Conservation (phyloP, 352 stramenopile genomes). For the Phytophthora sp. region DNA sequence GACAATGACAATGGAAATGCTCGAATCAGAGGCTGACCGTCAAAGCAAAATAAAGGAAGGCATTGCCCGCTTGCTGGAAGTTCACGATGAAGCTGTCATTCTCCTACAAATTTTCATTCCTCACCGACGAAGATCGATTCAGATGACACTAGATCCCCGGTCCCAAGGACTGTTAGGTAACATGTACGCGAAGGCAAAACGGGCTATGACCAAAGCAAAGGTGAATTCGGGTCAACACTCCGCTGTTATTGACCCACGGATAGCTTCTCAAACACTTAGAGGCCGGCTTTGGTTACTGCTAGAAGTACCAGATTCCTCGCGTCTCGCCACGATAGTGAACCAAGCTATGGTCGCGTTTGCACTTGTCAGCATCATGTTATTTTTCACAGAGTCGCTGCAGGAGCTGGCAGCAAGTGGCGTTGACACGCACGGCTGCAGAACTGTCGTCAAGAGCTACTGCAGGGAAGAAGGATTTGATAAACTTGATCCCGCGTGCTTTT, state of each 20-base stretch:
- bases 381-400: conserved; percentile 73
- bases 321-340: conserved; percentile 53
- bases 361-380: conserved; percentile 70
- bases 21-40: conserved; percentile 41
- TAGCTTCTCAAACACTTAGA: conserved; percentile 37
- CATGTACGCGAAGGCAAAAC: conserved; percentile 54
- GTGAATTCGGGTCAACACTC: conserved; percentile 26
- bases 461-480: conserved; percentile 29
- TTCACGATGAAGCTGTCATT: conserved; percentile 44
- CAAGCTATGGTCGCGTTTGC: conserved; percentile 58
- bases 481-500: conserved; percentile 60
- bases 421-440: conserved; percentile 46
- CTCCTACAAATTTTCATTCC: conserved; percentile 62
- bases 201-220: conserved; percentile 39
- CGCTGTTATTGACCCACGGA: conserved; percentile 17
- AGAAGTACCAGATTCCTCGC: conserved; percentile 69
- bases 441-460: conserved; percentile 67
- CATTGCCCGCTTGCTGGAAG: conserved; percentile 42
- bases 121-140: conserved; percentile 43
- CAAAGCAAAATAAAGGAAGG: conserved; percentile 58
- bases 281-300: conserved; percentile 63
- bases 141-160: not conserved
- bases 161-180: conserved; percentile 45
- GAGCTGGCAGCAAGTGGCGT: conserved; percentile 62
- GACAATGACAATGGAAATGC: conserved; percentile 31